phyloP scores from a whole-genome alignment of 306 rosid species.

The Clitoria ternatea region DNA sequence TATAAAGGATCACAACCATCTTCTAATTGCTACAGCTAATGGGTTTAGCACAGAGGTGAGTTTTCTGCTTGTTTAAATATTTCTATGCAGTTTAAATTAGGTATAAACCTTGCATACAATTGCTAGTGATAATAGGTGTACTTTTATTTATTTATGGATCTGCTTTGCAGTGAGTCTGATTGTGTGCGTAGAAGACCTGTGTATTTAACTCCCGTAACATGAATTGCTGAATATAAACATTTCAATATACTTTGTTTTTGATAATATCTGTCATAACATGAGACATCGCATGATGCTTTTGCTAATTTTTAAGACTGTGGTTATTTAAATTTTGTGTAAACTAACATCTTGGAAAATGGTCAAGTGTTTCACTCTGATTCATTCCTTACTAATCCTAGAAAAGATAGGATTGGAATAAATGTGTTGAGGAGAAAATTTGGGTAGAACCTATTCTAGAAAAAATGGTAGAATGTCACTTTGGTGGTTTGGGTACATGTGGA shows the following conservation, averaged over 20 bases:
- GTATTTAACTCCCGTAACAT: not conserved
- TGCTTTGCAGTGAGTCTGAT: constrained; percentile 7
- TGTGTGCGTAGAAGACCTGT: not conserved
- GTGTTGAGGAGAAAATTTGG: not conserved
- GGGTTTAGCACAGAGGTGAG: constrained; percentile 78
- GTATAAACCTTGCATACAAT: not conserved
- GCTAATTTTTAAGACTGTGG: not conserved
- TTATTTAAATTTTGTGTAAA: constrained; percentile 2
- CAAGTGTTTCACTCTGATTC: not conserved
- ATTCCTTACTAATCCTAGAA: not conserved
- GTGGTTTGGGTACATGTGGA: not conserved
- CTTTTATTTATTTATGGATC: not conserved
- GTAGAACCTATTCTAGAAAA: not conserved
- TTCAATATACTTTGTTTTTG: not conserved
- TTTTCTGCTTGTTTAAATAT: constrained; percentile 23
- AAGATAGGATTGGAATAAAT: not conserved
- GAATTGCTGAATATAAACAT: not conserved
- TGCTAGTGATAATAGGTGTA: not conserved
- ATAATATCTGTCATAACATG: not conserved
- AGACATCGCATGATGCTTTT: not conserved
- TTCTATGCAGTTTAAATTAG: not conserved
- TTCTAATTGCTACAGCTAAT: constrained; percentile 60
- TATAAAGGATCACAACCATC: constrained; percentile 87
- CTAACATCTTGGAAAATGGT: not conserved
- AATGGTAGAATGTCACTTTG: not conserved